Evolutionary conservation across 2,329 filamentous ascomycete genomes (phyloP), one percentile per base, ranked within the genome.

Genomic region (Colletotrichum gigasporum): DNA sequence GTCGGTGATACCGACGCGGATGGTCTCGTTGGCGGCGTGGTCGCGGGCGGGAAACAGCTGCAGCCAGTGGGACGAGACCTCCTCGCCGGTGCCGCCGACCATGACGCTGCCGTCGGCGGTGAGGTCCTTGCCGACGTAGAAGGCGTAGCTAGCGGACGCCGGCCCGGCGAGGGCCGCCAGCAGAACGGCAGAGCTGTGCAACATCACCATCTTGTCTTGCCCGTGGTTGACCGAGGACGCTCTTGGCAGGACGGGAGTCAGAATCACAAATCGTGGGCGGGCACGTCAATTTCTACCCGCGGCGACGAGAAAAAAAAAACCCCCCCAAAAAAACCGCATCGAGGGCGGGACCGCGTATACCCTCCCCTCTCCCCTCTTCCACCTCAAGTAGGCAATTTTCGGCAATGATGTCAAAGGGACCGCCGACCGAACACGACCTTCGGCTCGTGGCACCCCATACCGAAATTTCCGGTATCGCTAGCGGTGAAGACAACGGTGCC

Each of bases 1-100:
- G 55, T 74, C 63, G 5, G 79, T 80, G 6, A 80, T 78, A n/a
- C 79, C 79, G 8, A 80, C 78, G 44, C 72, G 75, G 52, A 82
- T 75, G 0, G 78, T 82, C 1, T 75, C 77, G 51, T 82, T 81
- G 0, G 77, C 41, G 1, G 74, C 67, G 52, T 82, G 73, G 45
- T 82, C 75, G 30, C 69, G 71, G 2, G 78, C 79, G 0, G 79
- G 73, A 47, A 82, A 82, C 30, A 83, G 71, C 58, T 82, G 77
- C 22, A 82, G 77, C 79, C 80, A 82, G 62, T 82, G 80, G 8
- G 76, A 79, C 0, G 80, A 83, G 0, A 82, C 79, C 66, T 83
- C 80, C 64, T 83, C 81, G 44, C 80, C 80, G 4, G 80, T 82
- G 20, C 80, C 79, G 63, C 80, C 80, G 18, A 82, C 71, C 42